phyloP scores from a whole-genome alignment of 179 eudicot genomes.

The Camellia oleifera region DNA sequence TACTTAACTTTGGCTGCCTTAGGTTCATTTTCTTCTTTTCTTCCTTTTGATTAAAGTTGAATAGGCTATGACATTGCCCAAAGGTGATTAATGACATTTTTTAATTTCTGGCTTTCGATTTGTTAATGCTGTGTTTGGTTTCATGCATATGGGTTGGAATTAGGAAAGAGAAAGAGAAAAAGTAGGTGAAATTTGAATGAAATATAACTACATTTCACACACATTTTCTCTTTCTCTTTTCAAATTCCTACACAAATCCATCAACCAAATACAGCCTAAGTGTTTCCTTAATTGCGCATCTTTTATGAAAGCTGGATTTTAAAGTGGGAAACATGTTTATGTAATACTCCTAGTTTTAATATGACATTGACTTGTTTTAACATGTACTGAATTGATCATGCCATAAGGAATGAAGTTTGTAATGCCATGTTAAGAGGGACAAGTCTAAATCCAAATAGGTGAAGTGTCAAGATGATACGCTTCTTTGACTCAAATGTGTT shows the following conservation, averaged over 20 bases:
- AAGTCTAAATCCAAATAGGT: background rate
- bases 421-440: background rate
- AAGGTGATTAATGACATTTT: background rate
- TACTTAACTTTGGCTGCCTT: background rate
- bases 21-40: background rate
- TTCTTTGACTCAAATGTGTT: background rate
- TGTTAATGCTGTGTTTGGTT: background rate
- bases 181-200: too few species aligned
- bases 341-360: background rate
- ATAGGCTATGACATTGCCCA: background rate
- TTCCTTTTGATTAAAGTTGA: background rate
- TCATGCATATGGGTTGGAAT: too few species aligned
- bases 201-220: too few species aligned
- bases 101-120: background rate
- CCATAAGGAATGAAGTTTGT: background rate
- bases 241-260: too few species aligned
- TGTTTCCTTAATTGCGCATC: too few species aligned
- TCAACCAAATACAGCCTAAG: too few species aligned
- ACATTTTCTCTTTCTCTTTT: too few species aligned
- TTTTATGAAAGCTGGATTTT: too few species aligned
- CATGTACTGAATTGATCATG: background rate
- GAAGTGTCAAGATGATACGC: background rate
- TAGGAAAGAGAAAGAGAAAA: too few species aligned
- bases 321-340: too few species aligned
- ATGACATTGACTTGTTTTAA: background rate